A percentile compares a stretch with the other conserved stretches of the same genome.
These are phyloP conservation scores for Thelephora terrestris DNA, from an alignment of 1,284 basidiomycete genomes.

Conservation along the genomic window DNA sequence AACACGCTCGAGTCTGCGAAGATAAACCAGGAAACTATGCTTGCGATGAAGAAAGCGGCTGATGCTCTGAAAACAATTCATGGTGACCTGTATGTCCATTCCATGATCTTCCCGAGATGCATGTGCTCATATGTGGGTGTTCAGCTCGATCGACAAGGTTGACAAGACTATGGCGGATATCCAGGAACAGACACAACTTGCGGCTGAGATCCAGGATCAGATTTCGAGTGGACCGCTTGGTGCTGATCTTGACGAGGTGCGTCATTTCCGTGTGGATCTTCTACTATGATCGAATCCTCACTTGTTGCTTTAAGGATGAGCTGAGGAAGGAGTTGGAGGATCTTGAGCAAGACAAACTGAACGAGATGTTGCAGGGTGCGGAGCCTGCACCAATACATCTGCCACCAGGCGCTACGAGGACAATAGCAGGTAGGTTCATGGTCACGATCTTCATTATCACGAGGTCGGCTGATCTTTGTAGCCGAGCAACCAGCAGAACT, in stretches of 20 bases:
- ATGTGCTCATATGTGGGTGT: slow-evolving; percentile 1
- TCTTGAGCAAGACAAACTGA: slow-evolving; percentile 87
- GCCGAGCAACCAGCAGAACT: slow-evolving; percentile 50
- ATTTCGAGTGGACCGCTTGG: slow-evolving; percentile 75
- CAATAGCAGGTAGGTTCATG: slow-evolving; percentile 43
- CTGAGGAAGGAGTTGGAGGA: slow-evolving; percentile 81
- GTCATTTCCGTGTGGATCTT: slow-evolving; percentile 13
- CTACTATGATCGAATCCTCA: slow-evolving; percentile 8
- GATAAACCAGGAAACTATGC: slow-evolving; percentile 97
- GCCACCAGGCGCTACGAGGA: slow-evolving; percentile 52
- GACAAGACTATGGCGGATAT: slow-evolving; percentile 89
- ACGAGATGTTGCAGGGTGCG: slow-evolving; percentile 80
- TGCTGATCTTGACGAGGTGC: slow-evolving; percentile 65
- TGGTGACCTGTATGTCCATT: slow-evolving; percentile 68
- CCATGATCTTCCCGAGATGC: slow-evolving; percentile 2
- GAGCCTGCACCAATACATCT: slow-evolving; percentile 87
- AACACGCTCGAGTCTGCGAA: slow-evolving; percentile 98
- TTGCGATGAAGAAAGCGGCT: slow-evolving; percentile 94
- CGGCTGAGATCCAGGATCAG: slow-evolving; percentile 92
- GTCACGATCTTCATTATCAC: slow-evolving; percentile 6
- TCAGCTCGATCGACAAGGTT: slow-evolving; percentile 84
- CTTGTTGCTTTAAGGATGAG: slow-evolving; percentile 42
- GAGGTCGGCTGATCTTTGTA: slow-evolving; percentile 14
- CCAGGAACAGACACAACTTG: slow-evolving; percentile 88
- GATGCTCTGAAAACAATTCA: slow-evolving; percentile 91